Evolutionary conservation across 192 early-diverging fungal species (phyloP).

Genomic region (Coemansia sp.): DNA sequence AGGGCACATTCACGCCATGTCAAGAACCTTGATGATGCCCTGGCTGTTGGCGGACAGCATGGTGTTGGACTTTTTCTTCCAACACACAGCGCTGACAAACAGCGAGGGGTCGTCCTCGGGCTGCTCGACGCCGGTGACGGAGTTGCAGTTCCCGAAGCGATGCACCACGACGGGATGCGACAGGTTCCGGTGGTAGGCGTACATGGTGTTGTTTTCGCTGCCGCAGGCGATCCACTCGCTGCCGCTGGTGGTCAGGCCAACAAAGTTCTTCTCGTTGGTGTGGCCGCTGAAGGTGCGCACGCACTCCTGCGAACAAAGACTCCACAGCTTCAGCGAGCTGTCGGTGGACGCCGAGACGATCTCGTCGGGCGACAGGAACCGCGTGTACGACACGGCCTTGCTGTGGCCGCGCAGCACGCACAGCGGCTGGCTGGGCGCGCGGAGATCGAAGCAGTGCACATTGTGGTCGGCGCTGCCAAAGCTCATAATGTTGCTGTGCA

Average conservation of each 20-base stretch:
- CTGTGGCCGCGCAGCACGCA: slow-evolving; percentile 81
- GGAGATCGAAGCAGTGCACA: slow-evolving; percentile 89
- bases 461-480: slow-evolving; percentile 94
- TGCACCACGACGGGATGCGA: slow-evolving; percentile 73
- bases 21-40: slow-evolving; percentile 82
- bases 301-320: slow-evolving; percentile 59
- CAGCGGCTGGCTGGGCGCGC: slow-evolving; percentile 69
- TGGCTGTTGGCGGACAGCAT: slow-evolving; percentile 88
- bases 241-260: slow-evolving; percentile 76
- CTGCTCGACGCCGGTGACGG: slow-evolving; percentile 64
- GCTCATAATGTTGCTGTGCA: slow-evolving; percentile 68
- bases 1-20: slow-evolving; percentile 57
- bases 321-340: slow-evolving; percentile 89
- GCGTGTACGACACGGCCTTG: slow-evolving; percentile 95
- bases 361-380: slow-evolving; percentile 76
- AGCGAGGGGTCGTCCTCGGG: slow-evolving; percentile 61
- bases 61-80: slow-evolving; percentile 78
- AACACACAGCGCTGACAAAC: slow-evolving; percentile 93
- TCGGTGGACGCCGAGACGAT: slow-evolving; percentile 92
- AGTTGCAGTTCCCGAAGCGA: slow-evolving; percentile 75
- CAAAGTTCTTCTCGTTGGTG: slow-evolving; percentile 96
- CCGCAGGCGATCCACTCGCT: slow-evolving; percentile 91
- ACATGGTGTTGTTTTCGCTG: slow-evolving; percentile 90
- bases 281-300: slow-evolving; percentile 82
- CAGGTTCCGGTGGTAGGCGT: slow-evolving; percentile 77